Evolutionary conservation across 106 monocot genomes (phyloP).

Genomic region (Apostasia shenzhenica): DNA sequence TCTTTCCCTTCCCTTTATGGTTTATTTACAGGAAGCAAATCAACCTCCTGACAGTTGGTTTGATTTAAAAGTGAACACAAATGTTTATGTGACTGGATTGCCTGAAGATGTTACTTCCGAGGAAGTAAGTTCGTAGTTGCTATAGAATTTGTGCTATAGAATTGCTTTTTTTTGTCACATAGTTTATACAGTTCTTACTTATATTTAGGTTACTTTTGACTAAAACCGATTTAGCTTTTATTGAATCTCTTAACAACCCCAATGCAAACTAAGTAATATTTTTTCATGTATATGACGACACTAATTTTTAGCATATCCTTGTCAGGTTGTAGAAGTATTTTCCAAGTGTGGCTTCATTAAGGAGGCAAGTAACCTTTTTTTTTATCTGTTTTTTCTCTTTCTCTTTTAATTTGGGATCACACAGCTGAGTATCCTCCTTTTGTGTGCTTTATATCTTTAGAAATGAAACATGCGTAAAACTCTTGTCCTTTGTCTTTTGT

Average conservation of each 20-base stretch:
- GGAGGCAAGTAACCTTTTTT: constrained; percentile 39
- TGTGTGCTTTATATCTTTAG: too few relatives aligned
- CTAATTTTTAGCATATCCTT: background rate
- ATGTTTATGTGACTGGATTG: constrained; percentile 91
- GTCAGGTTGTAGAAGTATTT: constrained; percentile 86
- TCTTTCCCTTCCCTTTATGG: too few relatives aligned
- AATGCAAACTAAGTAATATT: background rate
- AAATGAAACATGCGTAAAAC: too few relatives aligned
- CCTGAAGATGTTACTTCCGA: constrained; percentile 91
- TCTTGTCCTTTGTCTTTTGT: too few relatives aligned
- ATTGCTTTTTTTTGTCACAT: too few relatives aligned
- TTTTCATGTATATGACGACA: background rate
- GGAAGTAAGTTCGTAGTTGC: constrained; percentile 56
- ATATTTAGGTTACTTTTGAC: too few relatives aligned
- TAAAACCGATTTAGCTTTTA: too few relatives aligned
- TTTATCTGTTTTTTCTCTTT: background rate
- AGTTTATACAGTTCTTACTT: too few relatives aligned
- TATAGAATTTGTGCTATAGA: background rate
- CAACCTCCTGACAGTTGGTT: constrained; percentile 97
- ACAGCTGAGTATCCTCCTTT: too few relatives aligned
- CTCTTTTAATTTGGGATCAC: too few relatives aligned
- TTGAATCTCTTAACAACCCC: too few relatives aligned
- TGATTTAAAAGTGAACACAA: constrained; percentile 92
- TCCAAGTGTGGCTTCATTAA: constrained; percentile 95
- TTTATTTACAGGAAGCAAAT: constrained; percentile 69